phyloP scores from a whole-genome alignment of 257 asterid species.

The Euphrasia confusa region DNA sequence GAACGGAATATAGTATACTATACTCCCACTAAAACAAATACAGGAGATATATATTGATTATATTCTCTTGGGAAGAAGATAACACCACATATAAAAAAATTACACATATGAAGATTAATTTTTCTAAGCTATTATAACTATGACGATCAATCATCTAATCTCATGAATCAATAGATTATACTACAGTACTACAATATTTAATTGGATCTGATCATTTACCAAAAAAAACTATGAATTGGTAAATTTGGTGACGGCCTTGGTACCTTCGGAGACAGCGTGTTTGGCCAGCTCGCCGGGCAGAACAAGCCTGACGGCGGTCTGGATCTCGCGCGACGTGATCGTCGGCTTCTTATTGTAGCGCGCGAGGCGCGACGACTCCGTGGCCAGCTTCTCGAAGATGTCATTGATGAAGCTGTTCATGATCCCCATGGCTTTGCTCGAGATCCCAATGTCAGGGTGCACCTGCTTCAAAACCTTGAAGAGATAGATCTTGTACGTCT shows the following conservation, averaged over 20 bases:
- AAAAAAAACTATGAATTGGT: conserved; percentile 26
- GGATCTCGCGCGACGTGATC: conserved; percentile 43
- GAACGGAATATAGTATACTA: no score
- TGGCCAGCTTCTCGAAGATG: conserved; percentile 41
- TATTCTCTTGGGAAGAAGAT: no score
- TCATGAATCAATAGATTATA: no score
- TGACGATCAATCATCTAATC: no score
- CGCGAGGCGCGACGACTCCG: conserved; percentile 39
- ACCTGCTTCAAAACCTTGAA: conserved; percentile 47
- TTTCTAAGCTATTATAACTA: no score
- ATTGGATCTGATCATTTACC: no score
- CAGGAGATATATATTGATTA: no score
- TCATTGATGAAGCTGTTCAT: conserved; percentile 30
- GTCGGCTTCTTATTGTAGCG: conserved; percentile 46
- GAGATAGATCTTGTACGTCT: conserved; percentile 40
- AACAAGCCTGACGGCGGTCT: conserved; percentile 42
- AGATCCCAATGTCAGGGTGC: neutral
- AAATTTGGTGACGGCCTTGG: conserved; percentile 47
- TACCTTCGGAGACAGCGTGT: conserved; percentile 47
- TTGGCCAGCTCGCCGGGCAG: conserved; percentile 45
- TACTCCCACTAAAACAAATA: no score
- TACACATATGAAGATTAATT: no score
- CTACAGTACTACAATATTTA: no score
- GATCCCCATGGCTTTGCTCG: no score
- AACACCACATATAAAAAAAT: neutral